Conservation (phyloP, 1,284 basidiomycete genomes). For the Tilletiaria anomala region DNA sequence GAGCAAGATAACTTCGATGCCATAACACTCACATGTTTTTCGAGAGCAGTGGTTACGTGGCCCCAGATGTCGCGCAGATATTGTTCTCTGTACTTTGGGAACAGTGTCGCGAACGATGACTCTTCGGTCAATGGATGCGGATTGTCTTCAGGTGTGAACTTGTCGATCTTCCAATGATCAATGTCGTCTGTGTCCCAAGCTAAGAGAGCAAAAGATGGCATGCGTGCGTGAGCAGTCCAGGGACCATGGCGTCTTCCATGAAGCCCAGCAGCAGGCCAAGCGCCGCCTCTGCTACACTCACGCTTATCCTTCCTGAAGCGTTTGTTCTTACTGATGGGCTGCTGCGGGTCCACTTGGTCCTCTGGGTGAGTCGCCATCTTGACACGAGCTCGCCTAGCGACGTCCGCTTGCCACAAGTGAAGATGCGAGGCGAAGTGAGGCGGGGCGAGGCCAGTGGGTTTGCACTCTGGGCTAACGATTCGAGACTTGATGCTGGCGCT, state of each 20-base stretch:
- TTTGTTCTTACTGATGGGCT: slow-evolving; percentile 28
- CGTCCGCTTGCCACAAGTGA: too few relatives aligned
- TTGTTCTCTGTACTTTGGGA: slow-evolving; percentile 96
- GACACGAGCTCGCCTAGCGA: too few relatives aligned
- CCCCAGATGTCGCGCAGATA: slow-evolving; percentile 91
- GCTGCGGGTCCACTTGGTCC: too few relatives aligned
- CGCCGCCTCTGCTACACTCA: too few relatives aligned
- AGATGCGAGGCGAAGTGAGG: too few relatives aligned
- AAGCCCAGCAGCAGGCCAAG: background rate
- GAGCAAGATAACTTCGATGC: too few relatives aligned
- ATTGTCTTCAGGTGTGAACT: slow-evolving; percentile 58
- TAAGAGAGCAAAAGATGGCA: slow-evolving; percentile 6
- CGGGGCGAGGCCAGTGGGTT: too few relatives aligned
- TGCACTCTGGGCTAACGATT: too few relatives aligned
- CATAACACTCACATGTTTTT: slow-evolving; percentile 55
- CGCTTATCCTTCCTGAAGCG: slow-evolving; percentile 37
- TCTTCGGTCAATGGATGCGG: slow-evolving; percentile 74
- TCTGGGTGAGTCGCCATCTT: too few relatives aligned
- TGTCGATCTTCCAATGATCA: slow-evolving; percentile 91
- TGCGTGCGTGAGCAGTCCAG: background rate
- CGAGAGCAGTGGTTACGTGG: slow-evolving; percentile 72
- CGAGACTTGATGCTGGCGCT: too few relatives aligned
- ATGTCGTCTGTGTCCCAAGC: slow-evolving; percentile 99
- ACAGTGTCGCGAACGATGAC: slow-evolving; percentile 91
- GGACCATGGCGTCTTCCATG: background rate